Conservation (phyloP, 306 rosid genomes). For the Medicago truncatula region DNA sequence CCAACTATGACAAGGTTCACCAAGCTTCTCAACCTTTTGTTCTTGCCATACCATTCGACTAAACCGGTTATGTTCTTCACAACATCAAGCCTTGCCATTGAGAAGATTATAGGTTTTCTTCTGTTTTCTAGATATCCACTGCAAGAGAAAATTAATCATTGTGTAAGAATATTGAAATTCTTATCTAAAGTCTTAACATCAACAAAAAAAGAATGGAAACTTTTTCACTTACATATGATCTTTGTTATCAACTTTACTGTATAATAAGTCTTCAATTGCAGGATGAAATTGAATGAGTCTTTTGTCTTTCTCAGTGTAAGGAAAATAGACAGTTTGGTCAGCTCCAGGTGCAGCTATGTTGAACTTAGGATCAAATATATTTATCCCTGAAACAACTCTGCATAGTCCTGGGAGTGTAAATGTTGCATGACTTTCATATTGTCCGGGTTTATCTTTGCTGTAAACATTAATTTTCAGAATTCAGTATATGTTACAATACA, state of each 20-base stretch:
- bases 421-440: conserved; percentile 82
- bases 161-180: not conserved
- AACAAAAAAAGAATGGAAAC: not conserved
- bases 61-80: conserved; percentile 87
- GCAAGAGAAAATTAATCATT: conserved; percentile 31
- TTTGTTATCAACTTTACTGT: conserved; percentile 60
- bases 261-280: conserved; percentile 74
- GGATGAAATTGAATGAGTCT: conserved; percentile 62
- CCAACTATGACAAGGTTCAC: conserved; percentile 95
- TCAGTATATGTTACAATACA: conserved; percentile 34
- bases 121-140: conserved; percentile 75
- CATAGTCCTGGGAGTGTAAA: conserved; percentile 93
- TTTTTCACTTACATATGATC: conserved; percentile 69
- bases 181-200: not conserved
- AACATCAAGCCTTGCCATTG: conserved; percentile 91
- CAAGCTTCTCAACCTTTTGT: conserved; percentile 67
- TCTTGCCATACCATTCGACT: conserved; percentile 85
- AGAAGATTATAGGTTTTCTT: conserved; percentile 79
- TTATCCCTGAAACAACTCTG: conserved; percentile 88
- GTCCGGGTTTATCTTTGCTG: conserved; percentile 90
- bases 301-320: conserved; percentile 60
- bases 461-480: conserved; percentile 41
- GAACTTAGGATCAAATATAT: conserved; percentile 88
- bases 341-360: conserved; percentile 96
- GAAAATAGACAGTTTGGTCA: conserved; percentile 85